Evolutionary conservation across 441 rosid genomes (phyloP), one percentile per base, ranked within the genome.

Genomic region (Manihot esculenta): DNA sequence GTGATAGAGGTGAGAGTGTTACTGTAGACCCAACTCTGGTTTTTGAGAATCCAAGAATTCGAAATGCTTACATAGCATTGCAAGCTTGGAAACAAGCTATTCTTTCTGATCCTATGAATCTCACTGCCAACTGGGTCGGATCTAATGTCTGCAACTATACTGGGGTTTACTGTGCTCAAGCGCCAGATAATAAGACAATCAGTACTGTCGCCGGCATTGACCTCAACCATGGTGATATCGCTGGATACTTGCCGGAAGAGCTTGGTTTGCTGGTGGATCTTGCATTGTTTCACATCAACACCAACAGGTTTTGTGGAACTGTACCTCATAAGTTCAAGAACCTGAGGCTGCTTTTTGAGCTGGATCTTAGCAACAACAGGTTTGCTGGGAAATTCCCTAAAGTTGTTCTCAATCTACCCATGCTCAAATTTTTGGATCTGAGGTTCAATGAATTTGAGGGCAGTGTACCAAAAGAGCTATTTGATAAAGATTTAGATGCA

Each of bases 11-110:
- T 0, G 99, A 90, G 81, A 51, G 60, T 0, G 91, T 92, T 57
- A 83, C 83, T 17, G 89, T 94, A 3, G 97, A 90, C 82, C 96
- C 97, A 0, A 82, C 94, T 18, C 85, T 92, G 2, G 79, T 81
- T 26, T 92, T 94, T 63, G 91, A 85, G 67, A 94, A 92, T 69
- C 82, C 84, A 0, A 74, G 97, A 41, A 69, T 85, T 14, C 79
- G 85, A 71, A 77, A 80, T 70, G 99, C 99, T 71, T 92, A 92
- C 81, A 81, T 92, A 44, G 99, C 97, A 68, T 80, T 94, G 13
- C 97, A 92, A 77, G 97, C 99, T 68, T 92, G 87, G 97, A 94
- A 92, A 72, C 86, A 87, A 74, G 97, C 99, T 23, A 90, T 94
- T 48, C 76, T 92, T 68, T 94, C 99, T 30, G 99, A 94, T 81